Percentiles rank a stretch among this genome's conserved stretches.
Evolutionary conservation across 2,329 filamentous ascomycete species (phyloP).

Genomic region (Parafenestella ontariensis): DNA sequence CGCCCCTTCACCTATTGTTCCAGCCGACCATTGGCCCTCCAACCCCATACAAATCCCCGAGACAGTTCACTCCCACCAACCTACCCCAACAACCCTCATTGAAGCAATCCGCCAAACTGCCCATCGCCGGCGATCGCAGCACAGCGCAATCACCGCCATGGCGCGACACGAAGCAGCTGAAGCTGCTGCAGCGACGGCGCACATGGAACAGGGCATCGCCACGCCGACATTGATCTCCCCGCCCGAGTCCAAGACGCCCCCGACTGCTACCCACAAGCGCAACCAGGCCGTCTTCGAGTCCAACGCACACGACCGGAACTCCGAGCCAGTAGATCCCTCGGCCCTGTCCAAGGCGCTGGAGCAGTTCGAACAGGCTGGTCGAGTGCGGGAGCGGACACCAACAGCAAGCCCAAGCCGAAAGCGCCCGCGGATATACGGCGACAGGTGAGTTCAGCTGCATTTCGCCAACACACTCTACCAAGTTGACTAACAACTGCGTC

Average conservation of each 20-base stretch:
- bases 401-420: conserved; percentile 72
- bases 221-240: conserved; percentile 61
- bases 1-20: conserved; percentile 10
- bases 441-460: conserved; percentile 43
- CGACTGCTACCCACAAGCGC: conserved; percentile 61
- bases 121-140: conserved; percentile 3
- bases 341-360: conserved; percentile 68
- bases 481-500: conserved; percentile 9
- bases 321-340: conserved; percentile 65
- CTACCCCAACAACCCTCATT: neutral
- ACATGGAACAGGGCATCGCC: conserved; percentile 37
- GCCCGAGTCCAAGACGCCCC: conserved; percentile 66
- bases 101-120: conserved; percentile 2
- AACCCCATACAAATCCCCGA: neutral
- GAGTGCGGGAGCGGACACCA: conserved; percentile 66
- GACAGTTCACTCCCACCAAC: conserved; percentile 3
- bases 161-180: conserved; percentile 21
- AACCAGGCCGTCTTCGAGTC: conserved; percentile 45
- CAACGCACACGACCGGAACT: conserved; percentile 44
- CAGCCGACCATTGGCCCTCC: conserved; percentile 4
- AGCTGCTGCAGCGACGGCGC: conserved; percentile 23
- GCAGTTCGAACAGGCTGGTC: conserved; percentile 66
- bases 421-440: conserved; percentile 70
- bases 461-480: no score
- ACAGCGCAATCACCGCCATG: conserved; percentile 26